These are phyloP conservation scores for Calonectria crousiana DNA, from an alignment of 2,329 filamentous ascomycete species.

Conservation along the genomic window DNA sequence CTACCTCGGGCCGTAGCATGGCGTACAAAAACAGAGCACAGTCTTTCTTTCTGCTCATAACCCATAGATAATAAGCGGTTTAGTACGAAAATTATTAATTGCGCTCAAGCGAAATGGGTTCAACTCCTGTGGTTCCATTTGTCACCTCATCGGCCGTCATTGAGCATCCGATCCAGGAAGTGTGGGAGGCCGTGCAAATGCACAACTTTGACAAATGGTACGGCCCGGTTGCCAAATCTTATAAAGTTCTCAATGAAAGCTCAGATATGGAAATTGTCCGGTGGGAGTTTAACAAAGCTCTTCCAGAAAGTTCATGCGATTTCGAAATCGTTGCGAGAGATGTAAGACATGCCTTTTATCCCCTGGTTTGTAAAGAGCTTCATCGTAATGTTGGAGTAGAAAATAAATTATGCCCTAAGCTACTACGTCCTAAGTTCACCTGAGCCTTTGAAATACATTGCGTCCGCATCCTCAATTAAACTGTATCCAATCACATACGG, in stretches of 20 bases:
- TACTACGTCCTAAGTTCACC: background rate
- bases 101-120: background rate
- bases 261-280: background rate
- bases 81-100: background rate
- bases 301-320: background rate
- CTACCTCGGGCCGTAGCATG: too few species aligned
- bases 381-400: background rate
- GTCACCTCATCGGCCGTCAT: background rate
- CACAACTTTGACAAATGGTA: background rate
- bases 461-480: background rate
- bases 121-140: background rate
- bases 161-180: background rate
- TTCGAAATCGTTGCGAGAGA: background rate
- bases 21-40: background rate
- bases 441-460: background rate
- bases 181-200: background rate
- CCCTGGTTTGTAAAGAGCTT: too few species aligned
- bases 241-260: background rate
- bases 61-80: background rate
- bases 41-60: too few species aligned
- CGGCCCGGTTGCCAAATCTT: background rate
- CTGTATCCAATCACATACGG: background rate
- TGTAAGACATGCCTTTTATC: background rate
- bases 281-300: background rate
- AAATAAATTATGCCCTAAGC: background rate